A percentile compares a stretch with the other conserved stretches of the same genome.
Evolutionary conservation across 2,329 filamentous ascomycete genomes (phyloP).

Genomic region (Cytospora piceae): DNA sequence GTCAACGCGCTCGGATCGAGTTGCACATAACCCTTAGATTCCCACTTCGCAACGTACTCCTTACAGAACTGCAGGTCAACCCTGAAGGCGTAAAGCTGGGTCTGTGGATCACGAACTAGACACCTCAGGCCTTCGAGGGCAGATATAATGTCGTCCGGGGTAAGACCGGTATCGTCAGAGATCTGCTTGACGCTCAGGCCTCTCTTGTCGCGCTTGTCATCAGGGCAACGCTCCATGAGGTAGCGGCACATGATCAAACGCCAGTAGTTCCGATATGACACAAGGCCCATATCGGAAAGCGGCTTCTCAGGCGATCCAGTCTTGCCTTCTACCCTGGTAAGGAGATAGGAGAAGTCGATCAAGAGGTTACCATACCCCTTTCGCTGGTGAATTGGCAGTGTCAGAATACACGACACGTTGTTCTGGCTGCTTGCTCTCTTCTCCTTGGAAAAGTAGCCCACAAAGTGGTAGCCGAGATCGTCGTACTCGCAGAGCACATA

Average conservation of each 20-base stretch:
- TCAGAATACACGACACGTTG: conserved; percentile 96
- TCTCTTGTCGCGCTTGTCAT: conserved; percentile 45
- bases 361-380: conserved; percentile 96
- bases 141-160: conserved; percentile 92
- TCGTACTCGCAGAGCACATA: conserved; percentile 97
- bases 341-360: conserved; percentile 97
- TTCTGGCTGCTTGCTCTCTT: conserved; percentile 93
- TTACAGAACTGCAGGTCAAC: conserved; percentile 85
- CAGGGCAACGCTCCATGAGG: conserved; percentile 62
- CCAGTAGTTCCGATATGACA: conserved; percentile 98
- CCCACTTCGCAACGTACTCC: conserved; percentile 87
- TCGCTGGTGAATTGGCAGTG: conserved; percentile 92
- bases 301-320: conserved; percentile 97
- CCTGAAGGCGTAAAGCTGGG: conserved; percentile 85
- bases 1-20: conserved; percentile 80
- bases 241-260: conserved; percentile 85
- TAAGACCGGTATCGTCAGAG: conserved; percentile 91
- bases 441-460: conserved; percentile 99
- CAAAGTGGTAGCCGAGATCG: conserved; percentile 89
- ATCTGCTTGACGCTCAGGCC: conserved; percentile 68
- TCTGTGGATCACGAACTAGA: conserved; percentile 85
- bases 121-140: conserved; percentile 88
- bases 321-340: conserved; percentile 90
- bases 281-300: conserved; percentile 94
- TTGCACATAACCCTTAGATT: conserved; percentile 83